phyloP scores from a whole-genome alignment of 169 alveolate genomes.

The Perkinsus olseni region DNA sequence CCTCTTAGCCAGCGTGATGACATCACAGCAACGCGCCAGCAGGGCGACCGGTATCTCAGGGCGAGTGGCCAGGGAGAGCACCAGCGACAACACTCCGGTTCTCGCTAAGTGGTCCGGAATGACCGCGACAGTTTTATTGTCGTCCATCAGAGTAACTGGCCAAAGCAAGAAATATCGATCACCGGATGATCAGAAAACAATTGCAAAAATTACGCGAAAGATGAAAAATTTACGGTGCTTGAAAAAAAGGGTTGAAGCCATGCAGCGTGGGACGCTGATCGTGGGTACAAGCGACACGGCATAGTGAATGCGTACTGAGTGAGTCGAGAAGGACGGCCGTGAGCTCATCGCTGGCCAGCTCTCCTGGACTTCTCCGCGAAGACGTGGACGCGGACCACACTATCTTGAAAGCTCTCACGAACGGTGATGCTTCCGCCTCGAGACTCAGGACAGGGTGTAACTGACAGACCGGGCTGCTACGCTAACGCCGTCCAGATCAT shows the following conservation, averaged over 20 bases:
- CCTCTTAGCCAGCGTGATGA: neutral
- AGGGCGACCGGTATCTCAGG: neutral
- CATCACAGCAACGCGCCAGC: neutral
- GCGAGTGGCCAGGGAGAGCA: neutral
- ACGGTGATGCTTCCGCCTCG: neutral
- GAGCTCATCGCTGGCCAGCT: neutral
- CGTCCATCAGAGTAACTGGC: neutral
- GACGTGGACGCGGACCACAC: neutral
- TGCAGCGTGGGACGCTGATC: too few species aligned
- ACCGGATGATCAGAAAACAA: neutral
- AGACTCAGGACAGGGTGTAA: neutral
- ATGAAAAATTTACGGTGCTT: too few species aligned
- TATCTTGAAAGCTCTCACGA: neutral
- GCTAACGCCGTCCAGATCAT: too few species aligned
- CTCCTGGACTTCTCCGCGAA: neutral
- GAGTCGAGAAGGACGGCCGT: neutral
- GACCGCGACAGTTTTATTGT: neutral
- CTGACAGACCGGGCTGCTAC: neutral
- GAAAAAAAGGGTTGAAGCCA: too few species aligned
- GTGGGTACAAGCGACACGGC: too few species aligned
- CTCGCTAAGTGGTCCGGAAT: neutral
- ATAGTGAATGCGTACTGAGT: neutral
- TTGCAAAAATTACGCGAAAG: neutral
- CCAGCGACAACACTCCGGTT: neutral
- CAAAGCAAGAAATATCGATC: too few species aligned